Evolutionary conservation across 768 basidiomycete genomes (phyloP), one percentile per base, ranked within the genome.

Genomic region (Leccinum uliginosum): DNA sequence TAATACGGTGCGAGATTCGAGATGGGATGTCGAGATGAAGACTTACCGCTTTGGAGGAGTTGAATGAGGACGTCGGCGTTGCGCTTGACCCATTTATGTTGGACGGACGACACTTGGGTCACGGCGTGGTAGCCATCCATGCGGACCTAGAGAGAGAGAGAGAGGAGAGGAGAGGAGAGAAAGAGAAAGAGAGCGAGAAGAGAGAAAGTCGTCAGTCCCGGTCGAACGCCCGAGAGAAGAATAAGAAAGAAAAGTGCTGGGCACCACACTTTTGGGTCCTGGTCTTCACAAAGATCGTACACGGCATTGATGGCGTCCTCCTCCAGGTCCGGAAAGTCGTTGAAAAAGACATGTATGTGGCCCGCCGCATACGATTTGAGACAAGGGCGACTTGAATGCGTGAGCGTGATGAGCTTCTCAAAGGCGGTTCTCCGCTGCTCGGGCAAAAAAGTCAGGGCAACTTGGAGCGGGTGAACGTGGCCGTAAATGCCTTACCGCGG

Each of bases 61-160:
- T 89, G 87, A n/a, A 89, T 76, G 19, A 89, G 74, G 3, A 89
- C 87, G 69, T 89, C 87, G 4, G 83, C 82, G 67, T 89, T 89
- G 61, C 87, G 73, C 67, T 83, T 84, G 51, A 88, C 76, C 80
- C 81, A 84, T 63, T 80, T 83, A 48, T 66, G 74, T 55, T 83
- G 77, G 54, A 75, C 77, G 24, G 61, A 67, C 35, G 80, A 81
- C 12, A 80, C 75, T 52, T 73, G 68, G 0, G 80, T 82, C 54
- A 89, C 79, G 3, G 86, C 83, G 17, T 72, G 67, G 66, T 89
- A 89, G 11, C 87, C 87, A 49, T 82, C 80, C 52, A 83, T 78
- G n/a, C 88, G 81, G 14, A 89, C 85, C 86, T 88, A 57, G 9
- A 56, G 27, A 43, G 17, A 17, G 29, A 24, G 17, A n/a, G n/a